Conservation (phyloP, 352 stramenopile genomes). For the Stramenopiles sp. region DNA sequence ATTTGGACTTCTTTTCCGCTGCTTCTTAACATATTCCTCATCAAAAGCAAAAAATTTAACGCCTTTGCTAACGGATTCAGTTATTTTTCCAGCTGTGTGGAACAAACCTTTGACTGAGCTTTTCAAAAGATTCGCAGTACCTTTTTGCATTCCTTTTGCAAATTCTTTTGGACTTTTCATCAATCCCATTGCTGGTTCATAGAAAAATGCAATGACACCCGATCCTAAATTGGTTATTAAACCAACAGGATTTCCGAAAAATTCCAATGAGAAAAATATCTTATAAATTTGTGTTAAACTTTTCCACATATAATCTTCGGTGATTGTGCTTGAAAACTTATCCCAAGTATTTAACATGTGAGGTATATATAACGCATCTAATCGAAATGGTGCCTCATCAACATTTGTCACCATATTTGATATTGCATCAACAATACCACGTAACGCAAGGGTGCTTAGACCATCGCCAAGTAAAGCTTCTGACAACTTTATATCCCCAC, state of each 20-base stretch:
- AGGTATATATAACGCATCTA: constrained; percentile 41
- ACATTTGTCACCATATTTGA: constrained; percentile 32
- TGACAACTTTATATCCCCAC: not conserved
- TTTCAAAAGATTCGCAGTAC: constrained; percentile 28
- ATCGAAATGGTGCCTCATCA: constrained; percentile 42
- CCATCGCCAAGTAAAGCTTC: not conserved
- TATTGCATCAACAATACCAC: not conserved
- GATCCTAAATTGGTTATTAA: constrained; percentile 60
- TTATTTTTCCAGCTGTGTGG: not conserved
- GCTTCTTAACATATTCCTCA: not conserved
- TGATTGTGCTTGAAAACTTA: constrained; percentile 40
- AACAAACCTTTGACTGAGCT: not conserved
- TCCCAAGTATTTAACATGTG: constrained; percentile 40
- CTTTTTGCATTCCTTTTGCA: constrained; percentile 44
- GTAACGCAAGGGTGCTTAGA: not conserved
- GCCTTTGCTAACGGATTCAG: not conserved
- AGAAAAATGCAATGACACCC: constrained; percentile 79
- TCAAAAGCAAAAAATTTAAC: not conserved
- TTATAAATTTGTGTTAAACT: constrained; percentile 52
- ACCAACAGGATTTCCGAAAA: constrained; percentile 63
- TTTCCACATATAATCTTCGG: constrained; percentile 52
- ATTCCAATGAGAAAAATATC: constrained; percentile 52
- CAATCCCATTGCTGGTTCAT: constrained; percentile 71
- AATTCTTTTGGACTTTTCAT: constrained; percentile 68
- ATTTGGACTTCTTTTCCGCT: not conserved